Evolutionary conservation across 2,329 filamentous ascomycete genomes (phyloP).

Genomic region (Elsinoe necatrix): DNA sequence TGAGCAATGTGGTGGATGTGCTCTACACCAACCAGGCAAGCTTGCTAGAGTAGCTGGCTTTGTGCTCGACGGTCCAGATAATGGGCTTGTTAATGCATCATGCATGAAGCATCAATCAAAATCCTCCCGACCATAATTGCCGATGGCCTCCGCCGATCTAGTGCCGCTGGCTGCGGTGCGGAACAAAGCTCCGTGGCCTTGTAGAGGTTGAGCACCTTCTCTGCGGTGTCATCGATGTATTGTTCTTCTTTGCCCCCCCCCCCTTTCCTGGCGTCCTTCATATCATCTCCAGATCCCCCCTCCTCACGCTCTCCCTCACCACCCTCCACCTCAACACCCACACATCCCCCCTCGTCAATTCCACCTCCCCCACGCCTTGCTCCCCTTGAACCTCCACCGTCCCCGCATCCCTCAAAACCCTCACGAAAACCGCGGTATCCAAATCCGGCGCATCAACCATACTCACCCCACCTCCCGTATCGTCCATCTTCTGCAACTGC

Average conservation of each 20-base stretch:
- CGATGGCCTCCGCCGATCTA: neutral
- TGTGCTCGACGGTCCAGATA: neutral
- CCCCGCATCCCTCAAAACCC: slow-evolving; percentile 55
- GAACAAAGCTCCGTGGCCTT: too few species aligned
- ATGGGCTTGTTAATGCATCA: neutral
- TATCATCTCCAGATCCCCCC: slow-evolving; percentile 62
- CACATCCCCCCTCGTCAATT: slow-evolving; percentile 44
- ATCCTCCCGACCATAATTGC: neutral
- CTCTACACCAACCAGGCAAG: slow-evolving; percentile 97
- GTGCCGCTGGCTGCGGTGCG: too few species aligned
- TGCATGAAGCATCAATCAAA: neutral
- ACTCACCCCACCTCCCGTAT: slow-evolving; percentile 77
- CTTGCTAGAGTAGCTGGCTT: slow-evolving; percentile 65
- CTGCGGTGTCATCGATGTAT: too few species aligned
- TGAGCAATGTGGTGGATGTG: slow-evolving; percentile 94
- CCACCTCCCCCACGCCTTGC: slow-evolving; percentile 39
- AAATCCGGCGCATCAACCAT: slow-evolving; percentile 88
- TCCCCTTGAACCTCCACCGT: slow-evolving; percentile 53
- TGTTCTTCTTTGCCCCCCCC: neutral
- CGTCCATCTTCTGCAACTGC: slow-evolving; percentile 74
- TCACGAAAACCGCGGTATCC: slow-evolving; percentile 75
- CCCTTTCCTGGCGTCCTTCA: slow-evolving; percentile 30
- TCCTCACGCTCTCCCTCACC: slow-evolving; percentile 56
- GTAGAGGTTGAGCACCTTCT: too few species aligned
- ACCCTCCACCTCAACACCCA: slow-evolving; percentile 52